phyloP scores from a whole-genome alignment of 2,329 filamentous ascomycete genomes.

The Fusarium coicis region DNA sequence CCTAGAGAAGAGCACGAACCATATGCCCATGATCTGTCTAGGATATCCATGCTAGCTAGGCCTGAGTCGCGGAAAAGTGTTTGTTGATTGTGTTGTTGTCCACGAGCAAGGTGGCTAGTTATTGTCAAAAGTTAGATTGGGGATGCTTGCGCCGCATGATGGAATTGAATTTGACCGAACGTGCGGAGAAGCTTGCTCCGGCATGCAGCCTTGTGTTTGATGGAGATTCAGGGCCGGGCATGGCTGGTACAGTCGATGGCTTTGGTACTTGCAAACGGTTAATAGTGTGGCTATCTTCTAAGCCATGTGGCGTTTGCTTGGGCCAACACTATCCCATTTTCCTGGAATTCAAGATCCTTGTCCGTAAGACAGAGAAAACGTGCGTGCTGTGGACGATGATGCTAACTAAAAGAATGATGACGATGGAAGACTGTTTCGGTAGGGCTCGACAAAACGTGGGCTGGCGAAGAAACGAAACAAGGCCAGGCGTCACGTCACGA shows the following conservation, averaged over 20 bases:
- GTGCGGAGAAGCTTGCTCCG: slow-evolving; percentile 42
- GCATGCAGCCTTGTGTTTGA: slow-evolving; percentile 35
- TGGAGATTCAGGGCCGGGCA: slow-evolving; percentile 30
- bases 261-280: not conserved
- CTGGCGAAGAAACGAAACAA: slow-evolving; percentile 22
- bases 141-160: slow-evolving; percentile 33
- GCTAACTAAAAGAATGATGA: slow-evolving; percentile 17
- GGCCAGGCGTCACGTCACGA: slow-evolving; percentile 12
- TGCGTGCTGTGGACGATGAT: slow-evolving; percentile 6
- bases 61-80: slow-evolving; percentile 18
- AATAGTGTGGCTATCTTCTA: slow-evolving; percentile 20
- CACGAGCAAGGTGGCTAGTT: slow-evolving; percentile 18
- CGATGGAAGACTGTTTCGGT: not conserved
- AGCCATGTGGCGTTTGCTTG: slow-evolving; percentile 36
- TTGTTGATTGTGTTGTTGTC: slow-evolving; percentile 5
- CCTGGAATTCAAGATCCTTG: slow-evolving; percentile 29
- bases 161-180: slow-evolving; percentile 39
- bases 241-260: slow-evolving; percentile 15
- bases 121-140: slow-evolving; percentile 24
- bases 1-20: slow-evolving; percentile 40
- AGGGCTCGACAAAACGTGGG: not conserved
- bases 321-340: slow-evolving; percentile 13
- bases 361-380: slow-evolving; percentile 19
- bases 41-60: slow-evolving; percentile 23
- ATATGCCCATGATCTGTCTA: slow-evolving; percentile 20